phyloP scores from a whole-genome alignment of 805 yeast genomes.

The Starmerella ratchasimensis region DNA sequence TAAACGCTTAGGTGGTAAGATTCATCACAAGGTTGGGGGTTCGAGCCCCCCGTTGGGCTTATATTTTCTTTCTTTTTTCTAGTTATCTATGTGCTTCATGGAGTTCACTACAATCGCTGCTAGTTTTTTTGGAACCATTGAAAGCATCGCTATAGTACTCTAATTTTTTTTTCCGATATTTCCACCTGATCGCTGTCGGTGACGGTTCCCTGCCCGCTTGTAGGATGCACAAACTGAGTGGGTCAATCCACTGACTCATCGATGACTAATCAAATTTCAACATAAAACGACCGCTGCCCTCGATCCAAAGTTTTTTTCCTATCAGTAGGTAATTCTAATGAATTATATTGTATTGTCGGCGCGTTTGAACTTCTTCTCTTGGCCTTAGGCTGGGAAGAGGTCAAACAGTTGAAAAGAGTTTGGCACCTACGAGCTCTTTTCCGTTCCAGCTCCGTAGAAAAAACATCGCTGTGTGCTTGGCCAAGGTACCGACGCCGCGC shows the following conservation, averaged over 20 bases:
- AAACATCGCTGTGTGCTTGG: constrained; percentile 22
- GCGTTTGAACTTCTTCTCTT: constrained; percentile 16
- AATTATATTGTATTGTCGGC: constrained; percentile 23
- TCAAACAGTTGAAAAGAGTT: constrained; percentile 21
- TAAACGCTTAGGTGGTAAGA: constrained; percentile 11
- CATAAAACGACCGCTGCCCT: background rate
- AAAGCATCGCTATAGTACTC: background rate
- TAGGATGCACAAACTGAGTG: too few species aligned
- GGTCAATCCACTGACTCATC: too few species aligned
- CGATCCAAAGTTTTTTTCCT: constrained; percentile 10
- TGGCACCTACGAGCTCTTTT: constrained; percentile 25
- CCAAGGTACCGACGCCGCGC: constrained; percentile 3
- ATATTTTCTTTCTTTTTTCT: constrained; percentile 3
- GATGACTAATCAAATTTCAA: too few species aligned
- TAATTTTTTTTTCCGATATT: background rate
- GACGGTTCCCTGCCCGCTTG: too few species aligned
- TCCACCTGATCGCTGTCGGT: too few species aligned
- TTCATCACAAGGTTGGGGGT: constrained; percentile 21
- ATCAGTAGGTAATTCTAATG: constrained; percentile 25
- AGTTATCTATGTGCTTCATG: background rate
- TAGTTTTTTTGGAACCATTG: background rate
- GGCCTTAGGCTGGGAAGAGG: constrained; percentile 15
- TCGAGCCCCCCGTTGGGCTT: constrained; percentile 22
- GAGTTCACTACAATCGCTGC: too few species aligned
- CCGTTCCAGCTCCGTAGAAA: constrained; percentile 31